Evolutionary conservation across 306 rosid genomes (phyloP).

Genomic region (Medicago arabica): DNA sequence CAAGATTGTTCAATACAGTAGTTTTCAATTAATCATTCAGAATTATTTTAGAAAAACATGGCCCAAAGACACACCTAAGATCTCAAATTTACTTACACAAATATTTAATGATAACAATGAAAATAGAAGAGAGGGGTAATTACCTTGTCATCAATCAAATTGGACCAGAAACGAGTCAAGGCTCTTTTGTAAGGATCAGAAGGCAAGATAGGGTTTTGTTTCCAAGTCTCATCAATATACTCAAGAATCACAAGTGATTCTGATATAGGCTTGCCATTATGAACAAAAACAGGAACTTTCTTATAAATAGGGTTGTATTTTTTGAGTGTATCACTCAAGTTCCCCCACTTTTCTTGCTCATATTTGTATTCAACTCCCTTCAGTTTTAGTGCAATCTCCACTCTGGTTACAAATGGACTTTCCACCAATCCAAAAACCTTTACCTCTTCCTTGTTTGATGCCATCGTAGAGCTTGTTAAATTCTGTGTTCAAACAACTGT

Average conservation of each 20-base stretch:
- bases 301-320: constrained; percentile 65
- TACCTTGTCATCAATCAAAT: constrained; percentile 61
- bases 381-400: background rate
- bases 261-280: constrained; percentile 53
- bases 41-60: too few relatives aligned
- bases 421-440: background rate
- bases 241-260: constrained; percentile 67
- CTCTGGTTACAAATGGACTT: background rate
- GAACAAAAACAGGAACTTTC: constrained; percentile 58
- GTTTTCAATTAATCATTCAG: too few relatives aligned
- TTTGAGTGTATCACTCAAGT: background rate
- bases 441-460: background rate
- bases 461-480: background rate
- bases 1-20: too few relatives aligned
- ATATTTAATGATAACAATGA: too few relatives aligned
- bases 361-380: background rate
- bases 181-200: constrained; percentile 53
- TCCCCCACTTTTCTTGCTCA: background rate
- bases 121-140: background rate
- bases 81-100: background rate
- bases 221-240: constrained; percentile 64
- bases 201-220: constrained; percentile 50
- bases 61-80: too few relatives aligned
- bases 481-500: background rate
- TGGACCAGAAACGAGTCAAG: constrained; percentile 66